Evolutionary conservation across 768 basidiomycete species (phyloP).

Genomic region (Coprinopsis strossmayeri): DNA sequence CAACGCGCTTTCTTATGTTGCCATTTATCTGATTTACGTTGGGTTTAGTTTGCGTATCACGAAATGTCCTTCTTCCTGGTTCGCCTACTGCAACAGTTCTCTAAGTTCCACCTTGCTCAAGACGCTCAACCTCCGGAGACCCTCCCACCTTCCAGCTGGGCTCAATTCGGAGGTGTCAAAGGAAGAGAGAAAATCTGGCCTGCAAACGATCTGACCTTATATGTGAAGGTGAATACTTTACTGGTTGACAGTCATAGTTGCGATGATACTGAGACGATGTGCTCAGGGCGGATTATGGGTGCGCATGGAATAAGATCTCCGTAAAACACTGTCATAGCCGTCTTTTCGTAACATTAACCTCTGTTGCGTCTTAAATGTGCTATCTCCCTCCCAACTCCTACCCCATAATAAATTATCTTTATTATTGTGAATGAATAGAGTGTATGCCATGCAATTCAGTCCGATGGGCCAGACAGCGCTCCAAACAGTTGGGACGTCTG

Average conservation of each 20-base stretch:
- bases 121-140: slow-evolving; percentile 28
- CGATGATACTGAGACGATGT: background rate
- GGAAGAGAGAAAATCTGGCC: slow-evolving; percentile 24
- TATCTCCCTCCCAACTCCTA: too few relatives aligned
- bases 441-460: too few relatives aligned
- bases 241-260: too few relatives aligned
- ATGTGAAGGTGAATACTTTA: slow-evolving; percentile 16
- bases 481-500: too few relatives aligned
- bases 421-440: too few relatives aligned
- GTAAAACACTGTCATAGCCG: too few relatives aligned
- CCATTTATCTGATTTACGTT: too few relatives aligned
- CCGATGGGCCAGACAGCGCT: too few relatives aligned
- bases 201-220: slow-evolving; percentile 10
- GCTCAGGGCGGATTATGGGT: slow-evolving; percentile 22
- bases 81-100: slow-evolving; percentile 39
- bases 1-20: too few relatives aligned
- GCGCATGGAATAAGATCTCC: slow-evolving; percentile 14
- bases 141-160: slow-evolving; percentile 32
- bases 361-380: too few relatives aligned
- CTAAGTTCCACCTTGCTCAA: slow-evolving; percentile 27
- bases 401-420: too few relatives aligned
- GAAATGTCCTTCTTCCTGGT: slow-evolving; percentile 42
- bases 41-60: slow-evolving; percentile 16
- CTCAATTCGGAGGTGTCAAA: slow-evolving; percentile 18
- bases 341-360: too few relatives aligned